These are phyloP conservation scores for Chaetoscypha palmicola DNA, from an alignment of 2,329 filamentous ascomycete species.

Conservation along the genomic window DNA sequence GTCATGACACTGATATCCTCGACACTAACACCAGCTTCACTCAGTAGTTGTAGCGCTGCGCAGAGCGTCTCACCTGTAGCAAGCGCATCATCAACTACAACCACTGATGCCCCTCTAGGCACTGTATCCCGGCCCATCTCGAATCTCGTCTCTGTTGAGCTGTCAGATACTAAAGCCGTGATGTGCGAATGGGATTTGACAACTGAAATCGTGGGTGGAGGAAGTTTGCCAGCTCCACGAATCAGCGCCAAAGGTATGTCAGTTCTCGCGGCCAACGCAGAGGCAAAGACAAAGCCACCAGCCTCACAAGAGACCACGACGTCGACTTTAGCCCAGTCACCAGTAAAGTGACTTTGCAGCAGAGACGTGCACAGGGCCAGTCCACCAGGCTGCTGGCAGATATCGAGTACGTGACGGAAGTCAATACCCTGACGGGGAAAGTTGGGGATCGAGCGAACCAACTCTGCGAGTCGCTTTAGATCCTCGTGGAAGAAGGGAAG, in stretches of 20 bases:
- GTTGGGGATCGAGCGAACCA: slow-evolving; percentile 42
- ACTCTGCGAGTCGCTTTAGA: slow-evolving; percentile 39
- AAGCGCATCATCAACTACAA: slow-evolving; percentile 24
- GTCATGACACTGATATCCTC: slow-evolving; percentile 18
- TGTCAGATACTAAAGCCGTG: slow-evolving; percentile 35
- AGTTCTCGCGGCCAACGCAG: slow-evolving; percentile 39
- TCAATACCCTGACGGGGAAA: slow-evolving; percentile 45
- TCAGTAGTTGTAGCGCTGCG: slow-evolving; percentile 19
- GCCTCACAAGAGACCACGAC: slow-evolving; percentile 47
- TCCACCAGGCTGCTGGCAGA: slow-evolving; percentile 45
- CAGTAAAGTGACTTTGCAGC: slow-evolving; percentile 38
- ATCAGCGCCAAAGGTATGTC: slow-evolving; percentile 42
- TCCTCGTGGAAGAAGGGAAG: slow-evolving; percentile 40
- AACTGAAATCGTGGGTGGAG: slow-evolving; percentile 46
- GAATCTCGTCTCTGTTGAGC: slow-evolving; percentile 33
- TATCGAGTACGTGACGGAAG: slow-evolving; percentile 53
- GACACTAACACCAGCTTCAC: slow-evolving; percentile 13
- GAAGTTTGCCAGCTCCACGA: slow-evolving; percentile 51
- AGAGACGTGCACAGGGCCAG: slow-evolving; percentile 45
- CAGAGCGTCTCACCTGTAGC: slow-evolving; percentile 22
- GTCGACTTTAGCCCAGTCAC: slow-evolving; percentile 41
- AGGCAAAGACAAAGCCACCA: slow-evolving; percentile 50
- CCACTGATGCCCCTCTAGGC: slow-evolving; percentile 17
- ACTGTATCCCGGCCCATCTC: slow-evolving; percentile 44
- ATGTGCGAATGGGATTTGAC: slow-evolving; percentile 45